Percentiles rank a stretch among this genome's conserved stretches.
Evolutionary conservation across 768 basidiomycete species (phyloP).

Genomic region (Phylloporus sp.): DNA sequence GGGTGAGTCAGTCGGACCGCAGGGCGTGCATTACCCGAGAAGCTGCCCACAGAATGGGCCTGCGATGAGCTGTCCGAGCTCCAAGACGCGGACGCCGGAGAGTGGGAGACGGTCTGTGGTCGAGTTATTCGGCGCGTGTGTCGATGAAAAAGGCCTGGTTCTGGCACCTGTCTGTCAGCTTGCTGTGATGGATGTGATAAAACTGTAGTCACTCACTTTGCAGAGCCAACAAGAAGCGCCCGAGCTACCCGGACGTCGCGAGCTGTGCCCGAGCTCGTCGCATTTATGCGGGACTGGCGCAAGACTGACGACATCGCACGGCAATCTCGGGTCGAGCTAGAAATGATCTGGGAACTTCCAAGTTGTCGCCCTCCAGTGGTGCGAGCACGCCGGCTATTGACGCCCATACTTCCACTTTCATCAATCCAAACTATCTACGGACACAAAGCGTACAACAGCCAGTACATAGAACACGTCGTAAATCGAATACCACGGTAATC

Average conservation of each 20-base stretch:
- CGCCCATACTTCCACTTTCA: no score
- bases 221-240: not conserved
- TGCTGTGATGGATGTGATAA: not conserved
- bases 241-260: not conserved
- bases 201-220: conserved; percentile 3
- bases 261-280: no score
- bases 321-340: not conserved
- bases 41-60: conserved; percentile 71
- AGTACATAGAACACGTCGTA: no score
- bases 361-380: no score
- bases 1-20: not conserved
- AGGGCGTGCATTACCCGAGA: conserved; percentile 45
- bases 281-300: not conserved
- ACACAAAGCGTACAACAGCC: no score
- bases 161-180: no score
- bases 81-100: conserved; percentile 58
- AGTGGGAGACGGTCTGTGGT: conserved; percentile 44
- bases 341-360: not conserved
- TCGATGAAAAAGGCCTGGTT: conserved; percentile 14
- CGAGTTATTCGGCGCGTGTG: conserved; percentile 2
- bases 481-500: no score
- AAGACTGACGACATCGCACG: not conserved
- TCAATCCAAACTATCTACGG: no score
- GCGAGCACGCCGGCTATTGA: no score
- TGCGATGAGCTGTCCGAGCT: conserved; percentile 67